A percentile compares a stretch with the other conserved stretches of the same genome.
Evolutionary conservation across 768 basidiomycete genomes (phyloP).

Genomic region (Xerocomus spinulosus): DNA sequence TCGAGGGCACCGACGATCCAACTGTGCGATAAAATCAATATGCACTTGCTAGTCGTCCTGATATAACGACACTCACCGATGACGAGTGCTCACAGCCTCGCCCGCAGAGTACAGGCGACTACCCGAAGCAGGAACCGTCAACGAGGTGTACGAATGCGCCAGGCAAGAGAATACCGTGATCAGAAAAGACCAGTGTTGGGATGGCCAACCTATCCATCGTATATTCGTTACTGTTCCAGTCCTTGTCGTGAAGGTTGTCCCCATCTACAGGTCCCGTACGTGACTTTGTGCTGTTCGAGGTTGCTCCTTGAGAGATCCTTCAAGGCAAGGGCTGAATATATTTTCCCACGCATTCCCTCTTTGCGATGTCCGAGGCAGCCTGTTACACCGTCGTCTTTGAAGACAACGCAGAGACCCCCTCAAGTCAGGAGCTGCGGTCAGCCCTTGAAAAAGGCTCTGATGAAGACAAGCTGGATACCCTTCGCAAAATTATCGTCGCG

Average conservation of each 20-base stretch:
- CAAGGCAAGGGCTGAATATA: conserved; percentile 34
- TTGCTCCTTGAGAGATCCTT: conserved; percentile 22
- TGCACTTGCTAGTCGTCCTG: too few species aligned
- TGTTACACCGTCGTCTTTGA: conserved; percentile 82
- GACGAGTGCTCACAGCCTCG: conserved; percentile 10
- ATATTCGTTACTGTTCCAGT: conserved; percentile 32
- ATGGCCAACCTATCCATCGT: conserved; percentile 37
- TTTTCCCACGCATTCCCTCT: too few species aligned
- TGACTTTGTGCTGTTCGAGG: conserved; percentile 16
- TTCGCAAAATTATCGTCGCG: conserved; percentile 88
- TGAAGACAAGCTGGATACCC: conserved; percentile 93
- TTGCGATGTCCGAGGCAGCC: too few species aligned
- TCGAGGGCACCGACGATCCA: conserved; percentile 39
- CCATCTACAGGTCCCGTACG: conserved; percentile 10
- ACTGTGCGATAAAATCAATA: too few species aligned
- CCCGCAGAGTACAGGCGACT: conserved; percentile 12
- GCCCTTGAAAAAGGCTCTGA: conserved; percentile 92
- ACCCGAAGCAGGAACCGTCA: conserved; percentile 28
- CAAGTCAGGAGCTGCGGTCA: conserved; percentile 76
- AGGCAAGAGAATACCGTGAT: background rate
- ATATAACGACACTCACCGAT: too few species aligned
- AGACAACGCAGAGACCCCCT: conserved; percentile 66
- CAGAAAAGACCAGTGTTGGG: background rate
- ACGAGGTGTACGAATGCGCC: conserved; percentile 34
- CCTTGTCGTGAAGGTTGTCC: conserved; percentile 26